Percentiles rank a stretch among this genome's conserved stretches.
These are phyloP conservation scores for Pseudovirgaria hyperparasitica DNA, from an alignment of 2,329 filamentous ascomycete species.

Conservation along the genomic window DNA sequence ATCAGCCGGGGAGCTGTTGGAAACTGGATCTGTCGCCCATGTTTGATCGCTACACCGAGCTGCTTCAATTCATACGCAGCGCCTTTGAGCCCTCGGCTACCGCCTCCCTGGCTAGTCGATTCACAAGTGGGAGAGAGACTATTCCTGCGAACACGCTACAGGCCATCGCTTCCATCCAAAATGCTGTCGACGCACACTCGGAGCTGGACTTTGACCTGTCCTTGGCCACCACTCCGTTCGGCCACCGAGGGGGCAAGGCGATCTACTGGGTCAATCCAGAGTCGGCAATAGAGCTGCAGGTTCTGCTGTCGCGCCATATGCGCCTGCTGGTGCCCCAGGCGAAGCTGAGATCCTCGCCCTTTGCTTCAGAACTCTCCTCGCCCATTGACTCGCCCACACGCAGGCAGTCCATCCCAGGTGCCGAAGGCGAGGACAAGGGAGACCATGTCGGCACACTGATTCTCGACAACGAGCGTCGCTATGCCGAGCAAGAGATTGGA, in stretches of 20 bases:
- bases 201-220: constrained; percentile 37
- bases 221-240: constrained; percentile 34
- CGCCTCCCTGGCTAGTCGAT: constrained; percentile 3
- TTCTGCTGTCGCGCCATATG: constrained; percentile 38
- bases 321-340: constrained; percentile 22
- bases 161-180: constrained; percentile 23
- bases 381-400: constrained; percentile 11
- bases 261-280: constrained; percentile 43
- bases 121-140: not conserved
- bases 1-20: constrained; percentile 58
- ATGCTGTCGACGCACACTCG: constrained; percentile 25
- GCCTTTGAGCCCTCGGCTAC: constrained; percentile 25
- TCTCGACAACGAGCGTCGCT: constrained; percentile 35
- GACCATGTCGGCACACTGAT: constrained; percentile 29
- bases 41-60: constrained; percentile 35
- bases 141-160: constrained; percentile 10
- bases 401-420: constrained; percentile 15
- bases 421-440: constrained; percentile 9
- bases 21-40: constrained; percentile 47
- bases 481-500: constrained; percentile 31
- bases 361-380: constrained; percentile 10
- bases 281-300: constrained; percentile 40
- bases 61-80: constrained; percentile 31
- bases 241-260: constrained; percentile 31
- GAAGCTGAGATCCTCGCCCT: constrained; percentile 9